A percentile compares a stretch with the other conserved stretches of the same genome.
phyloP scores from a whole-genome alignment of 1,139 yeast species.

The Diutina catenulata region DNA sequence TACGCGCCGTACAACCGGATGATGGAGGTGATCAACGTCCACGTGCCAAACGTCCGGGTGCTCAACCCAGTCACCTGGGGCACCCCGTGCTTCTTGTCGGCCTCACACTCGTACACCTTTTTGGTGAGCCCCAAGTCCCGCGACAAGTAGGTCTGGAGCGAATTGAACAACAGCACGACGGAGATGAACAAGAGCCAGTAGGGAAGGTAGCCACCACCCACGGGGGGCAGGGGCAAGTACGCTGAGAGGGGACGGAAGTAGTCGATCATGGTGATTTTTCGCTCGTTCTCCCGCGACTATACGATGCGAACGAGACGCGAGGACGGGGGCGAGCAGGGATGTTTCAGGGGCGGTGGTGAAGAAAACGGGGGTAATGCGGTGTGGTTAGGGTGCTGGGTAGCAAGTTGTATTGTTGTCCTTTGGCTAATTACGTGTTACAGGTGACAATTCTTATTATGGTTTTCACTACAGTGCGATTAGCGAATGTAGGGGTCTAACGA shows the following conservation, averaged over 20 bases:
- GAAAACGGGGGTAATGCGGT: too few species aligned
- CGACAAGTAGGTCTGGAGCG: constrained; percentile 74
- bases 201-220: constrained; percentile 29
- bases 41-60: constrained; percentile 94
- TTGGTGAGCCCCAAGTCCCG: constrained; percentile 59
- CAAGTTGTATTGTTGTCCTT: too few species aligned
- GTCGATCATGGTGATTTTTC: neutral
- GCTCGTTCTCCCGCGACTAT: too few species aligned
- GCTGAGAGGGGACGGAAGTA: neutral
- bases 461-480: too few species aligned
- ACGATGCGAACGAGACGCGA: too few species aligned
- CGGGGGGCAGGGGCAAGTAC: neutral
- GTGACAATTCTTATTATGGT: too few species aligned
- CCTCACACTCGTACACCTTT: constrained; percentile 45
- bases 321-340: too few species aligned
- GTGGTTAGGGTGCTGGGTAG: too few species aligned
- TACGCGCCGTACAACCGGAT: constrained; percentile 85
- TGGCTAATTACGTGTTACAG: too few species aligned
- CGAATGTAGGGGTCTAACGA: too few species aligned
- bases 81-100: constrained; percentile 6
- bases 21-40: constrained; percentile 84
- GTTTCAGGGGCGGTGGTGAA: too few species aligned
- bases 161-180: constrained; percentile 80
- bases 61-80: constrained; percentile 54
- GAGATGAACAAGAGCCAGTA: constrained; percentile 52